These are phyloP conservation scores for Boletus eberwhitei DNA, from an alignment of 768 basidiomycete species.

Conservation along the genomic window DNA sequence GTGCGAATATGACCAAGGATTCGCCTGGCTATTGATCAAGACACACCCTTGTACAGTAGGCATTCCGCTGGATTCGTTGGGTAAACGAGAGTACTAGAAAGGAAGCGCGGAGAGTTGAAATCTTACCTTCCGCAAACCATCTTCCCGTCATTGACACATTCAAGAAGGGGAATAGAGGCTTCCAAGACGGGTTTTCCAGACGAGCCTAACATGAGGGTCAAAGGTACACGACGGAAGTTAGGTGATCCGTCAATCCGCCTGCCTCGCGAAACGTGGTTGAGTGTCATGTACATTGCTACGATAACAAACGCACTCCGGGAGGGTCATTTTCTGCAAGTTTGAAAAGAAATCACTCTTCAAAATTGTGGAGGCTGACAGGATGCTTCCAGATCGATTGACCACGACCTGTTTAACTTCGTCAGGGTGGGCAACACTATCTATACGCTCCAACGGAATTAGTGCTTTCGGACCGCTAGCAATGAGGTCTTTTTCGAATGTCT, in stretches of 20 bases:
- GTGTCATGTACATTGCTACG: neutral
- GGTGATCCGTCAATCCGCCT: slow-evolving; percentile 91
- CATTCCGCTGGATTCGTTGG: slow-evolving; percentile 68
- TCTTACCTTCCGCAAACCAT: slow-evolving; percentile 76
- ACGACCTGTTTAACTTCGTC: slow-evolving; percentile 92
- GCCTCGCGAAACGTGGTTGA: slow-evolving; percentile 2
- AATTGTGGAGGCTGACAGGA: slow-evolving; percentile 89
- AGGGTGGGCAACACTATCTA: slow-evolving; percentile 73
- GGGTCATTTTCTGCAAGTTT: slow-evolving; percentile 92
- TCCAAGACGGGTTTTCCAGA: slow-evolving; percentile 28
- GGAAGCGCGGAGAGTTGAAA: neutral
- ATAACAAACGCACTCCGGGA: slow-evolving; percentile 70
- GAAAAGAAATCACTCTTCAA: slow-evolving; percentile 95
- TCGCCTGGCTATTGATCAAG: neutral
- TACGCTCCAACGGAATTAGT: slow-evolving; percentile 77
- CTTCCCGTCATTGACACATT: slow-evolving; percentile 42
- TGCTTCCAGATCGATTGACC: slow-evolving; percentile 75
- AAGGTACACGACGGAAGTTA: slow-evolving; percentile 83
- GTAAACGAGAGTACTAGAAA: slow-evolving; percentile 23
- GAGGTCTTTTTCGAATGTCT: slow-evolving; percentile 92
- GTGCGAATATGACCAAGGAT: neutral
- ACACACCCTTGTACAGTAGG: slow-evolving; percentile 77
- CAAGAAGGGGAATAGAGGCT: slow-evolving; percentile 35
- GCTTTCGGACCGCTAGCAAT: slow-evolving; percentile 72
- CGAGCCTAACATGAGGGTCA: slow-evolving; percentile 44